Base-by-base conservation (phyloP, 1,139 yeast genomes). In the Pichia sp. region DNA sequence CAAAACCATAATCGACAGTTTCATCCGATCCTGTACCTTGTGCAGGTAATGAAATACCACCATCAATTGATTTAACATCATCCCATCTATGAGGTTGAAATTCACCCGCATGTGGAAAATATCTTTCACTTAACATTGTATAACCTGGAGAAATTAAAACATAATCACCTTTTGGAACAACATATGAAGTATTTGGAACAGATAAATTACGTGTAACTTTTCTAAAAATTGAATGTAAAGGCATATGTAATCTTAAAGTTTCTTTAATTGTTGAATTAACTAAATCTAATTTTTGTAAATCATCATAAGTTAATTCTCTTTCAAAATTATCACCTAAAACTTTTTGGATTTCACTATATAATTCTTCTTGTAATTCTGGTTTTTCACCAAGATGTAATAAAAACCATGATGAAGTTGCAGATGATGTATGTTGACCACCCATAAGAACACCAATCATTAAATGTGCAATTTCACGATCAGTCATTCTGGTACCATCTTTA, bases 351-450 rank as follows among this genome's bases (percentile, higher is more conserved):
- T 91, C 98, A 48, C 76, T 63, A 60, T 74, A 82, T 43, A 91
- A 64, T 57, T 80, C 82, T 47, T 89, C 85, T 68, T 87, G 95
- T 45, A 89, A 66, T 32, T 85, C 81, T 33, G 94, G 94, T 52
- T 76, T 70, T 56, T 82, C 93, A 52, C 89, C 97, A 52, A 91
- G 73, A 61, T 91, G 98, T 52, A 91, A 74, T 60, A 91, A 70
- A 57, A 79, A 79, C 98, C 98, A 91, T 22, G 96, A 85, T 36
- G 96, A 85, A 21, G 98, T 91, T 22, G 97, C 76, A 36, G 97
- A 94, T 53, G 95, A 84, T 24, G 99, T 93, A 65, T 91, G 99
- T 69, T 91, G 99, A 48, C 98, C 99, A 55, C 98, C 99, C 99
- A 91, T 91, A 50, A 93, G 74, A 42, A 93, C 80, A 62, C 97